phyloP scores from a whole-genome alignment of 2,329 filamentous ascomycete species.

The Elsinoe necatrix region DNA sequence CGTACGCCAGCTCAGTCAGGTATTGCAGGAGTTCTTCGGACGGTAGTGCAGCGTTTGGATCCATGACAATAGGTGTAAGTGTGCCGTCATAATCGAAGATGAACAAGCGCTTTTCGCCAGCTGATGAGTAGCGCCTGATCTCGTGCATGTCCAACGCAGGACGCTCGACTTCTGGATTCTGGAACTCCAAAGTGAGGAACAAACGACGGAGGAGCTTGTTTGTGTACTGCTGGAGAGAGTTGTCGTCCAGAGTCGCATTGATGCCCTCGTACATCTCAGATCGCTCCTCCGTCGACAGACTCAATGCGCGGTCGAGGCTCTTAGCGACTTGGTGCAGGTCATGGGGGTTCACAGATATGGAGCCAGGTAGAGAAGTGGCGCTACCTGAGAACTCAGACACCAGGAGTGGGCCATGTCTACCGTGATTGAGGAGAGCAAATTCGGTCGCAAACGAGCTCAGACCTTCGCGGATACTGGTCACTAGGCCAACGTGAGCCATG shows the following conservation, averaged over 20 bases:
- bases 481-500: conserved; percentile 81
- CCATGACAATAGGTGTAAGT: conserved; percentile 86
- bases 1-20: conserved; percentile 67
- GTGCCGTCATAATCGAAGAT: conserved; percentile 99
- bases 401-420: conserved; percentile 66
- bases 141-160: conserved; percentile 70
- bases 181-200: conserved; percentile 69
- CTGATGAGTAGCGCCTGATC: conserved; percentile 63
- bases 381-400: conserved; percentile 89
- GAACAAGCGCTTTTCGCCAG: conserved; percentile 68
- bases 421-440: conserved; percentile 85
- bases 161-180: conserved; percentile 66
- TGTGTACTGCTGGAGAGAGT: conserved; percentile 83
- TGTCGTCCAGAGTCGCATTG: conserved; percentile 74
- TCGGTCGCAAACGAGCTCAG: conserved; percentile 98
- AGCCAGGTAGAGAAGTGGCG: conserved; percentile 72
- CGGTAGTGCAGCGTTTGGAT: conserved; percentile 81
- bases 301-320: conserved; percentile 72
- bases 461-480: conserved; percentile 90
- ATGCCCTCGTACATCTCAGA: conserved; percentile 62
- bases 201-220: conserved; percentile 69
- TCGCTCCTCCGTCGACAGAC: conserved; percentile 61
- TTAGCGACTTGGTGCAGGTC: conserved; percentile 76
- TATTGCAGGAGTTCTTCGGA: conserved; percentile 74
- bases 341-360: conserved; percentile 96